Percentiles rank a stretch among this genome's conserved stretches.
These are phyloP conservation scores for Populus euphratica DNA, from an alignment of 345 rosid species.

Conservation along the genomic window DNA sequence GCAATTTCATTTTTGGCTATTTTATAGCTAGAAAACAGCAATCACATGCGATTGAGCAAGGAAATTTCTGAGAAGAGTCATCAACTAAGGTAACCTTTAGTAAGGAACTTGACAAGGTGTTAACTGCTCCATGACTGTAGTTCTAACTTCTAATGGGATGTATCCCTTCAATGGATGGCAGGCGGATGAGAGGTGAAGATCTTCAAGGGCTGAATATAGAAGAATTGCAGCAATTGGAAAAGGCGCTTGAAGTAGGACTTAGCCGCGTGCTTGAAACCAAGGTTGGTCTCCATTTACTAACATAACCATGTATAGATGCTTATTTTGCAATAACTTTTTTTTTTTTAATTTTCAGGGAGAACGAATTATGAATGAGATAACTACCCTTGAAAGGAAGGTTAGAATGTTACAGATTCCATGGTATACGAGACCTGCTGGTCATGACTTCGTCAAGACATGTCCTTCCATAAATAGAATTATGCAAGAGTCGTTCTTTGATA, in stretches of 20 bases:
- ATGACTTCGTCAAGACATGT: background rate
- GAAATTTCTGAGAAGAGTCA: slow-evolving; percentile 53
- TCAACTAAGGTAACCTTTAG: slow-evolving; percentile 39
- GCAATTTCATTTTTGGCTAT: background rate
- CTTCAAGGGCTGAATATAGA: slow-evolving; percentile 20
- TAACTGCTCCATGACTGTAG: background rate
- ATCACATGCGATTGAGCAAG: slow-evolving; percentile 39
- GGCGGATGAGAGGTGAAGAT: slow-evolving; percentile 32
- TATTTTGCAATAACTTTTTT: background rate
- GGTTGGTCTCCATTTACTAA: background rate
- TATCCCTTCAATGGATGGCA: background rate
- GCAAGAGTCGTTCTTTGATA: background rate
- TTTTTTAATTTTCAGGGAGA: slow-evolving; percentile 35
- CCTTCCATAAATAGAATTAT: background rate
- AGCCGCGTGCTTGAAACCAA: slow-evolving; percentile 13
- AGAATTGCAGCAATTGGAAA: slow-evolving; percentile 24
- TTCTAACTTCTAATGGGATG: background rate
- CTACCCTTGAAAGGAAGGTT: slow-evolving; percentile 51
- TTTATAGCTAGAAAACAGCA: slow-evolving; percentile 47
- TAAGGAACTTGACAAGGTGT: background rate
- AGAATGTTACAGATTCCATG: slow-evolving; percentile 1
- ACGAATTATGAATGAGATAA: slow-evolving; percentile 40
- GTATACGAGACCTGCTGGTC: background rate
- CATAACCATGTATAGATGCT: background rate
- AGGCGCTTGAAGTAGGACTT: slow-evolving; percentile 20